Evolutionary conservation across 1,284 basidiomycete species (phyloP), one percentile per base, ranked within the genome.

Genomic region (Xerocomus amazonicus): DNA sequence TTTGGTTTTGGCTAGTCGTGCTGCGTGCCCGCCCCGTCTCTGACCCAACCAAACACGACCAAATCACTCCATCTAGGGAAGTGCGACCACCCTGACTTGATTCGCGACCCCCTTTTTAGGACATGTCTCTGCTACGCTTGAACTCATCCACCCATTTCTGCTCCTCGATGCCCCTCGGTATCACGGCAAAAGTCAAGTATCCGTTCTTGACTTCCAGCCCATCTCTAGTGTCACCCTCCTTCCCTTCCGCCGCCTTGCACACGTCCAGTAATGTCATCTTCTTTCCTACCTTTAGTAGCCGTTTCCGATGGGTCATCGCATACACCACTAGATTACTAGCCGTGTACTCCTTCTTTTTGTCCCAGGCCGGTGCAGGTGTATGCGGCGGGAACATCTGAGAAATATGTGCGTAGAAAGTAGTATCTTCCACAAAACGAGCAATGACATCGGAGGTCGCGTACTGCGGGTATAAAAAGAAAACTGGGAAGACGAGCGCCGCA

Each of bases 401-500:
- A 7, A 98, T 75, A 59, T 97, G 90, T 34, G 81, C 81, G 7
- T 79, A 76, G 62, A 99, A 90, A 1, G 91, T 80, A 1, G 90
- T 87, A 56, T 89, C 81, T 67, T 97, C 94, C 59, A 87, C 79
- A 71, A 94, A 97, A 49, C 87, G 78, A 12, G 87, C 77, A 58
- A 97, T 90, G 51, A 95, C 77, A 70, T 99, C 95, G 43, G 92
- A 90, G 23, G 84, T 91, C 28, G 85, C 80, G 61, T 95, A 77
- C 68, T 92, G 86, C 2, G 97, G 97, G 68, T 98, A 97, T 53
- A 97, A 77, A 68, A 98, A 86, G 72, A 97, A 90, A 17, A 90
- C 84, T 5, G 96, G 94, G 63, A 97, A 74, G 52, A 96, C 73
- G 45, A 98, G 71, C 0, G 88, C 79, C 38, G 66, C 67, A 43